phyloP scores from a whole-genome alignment of 2,329 filamentous ascomycete genomes.

The Fusarium succisae region DNA sequence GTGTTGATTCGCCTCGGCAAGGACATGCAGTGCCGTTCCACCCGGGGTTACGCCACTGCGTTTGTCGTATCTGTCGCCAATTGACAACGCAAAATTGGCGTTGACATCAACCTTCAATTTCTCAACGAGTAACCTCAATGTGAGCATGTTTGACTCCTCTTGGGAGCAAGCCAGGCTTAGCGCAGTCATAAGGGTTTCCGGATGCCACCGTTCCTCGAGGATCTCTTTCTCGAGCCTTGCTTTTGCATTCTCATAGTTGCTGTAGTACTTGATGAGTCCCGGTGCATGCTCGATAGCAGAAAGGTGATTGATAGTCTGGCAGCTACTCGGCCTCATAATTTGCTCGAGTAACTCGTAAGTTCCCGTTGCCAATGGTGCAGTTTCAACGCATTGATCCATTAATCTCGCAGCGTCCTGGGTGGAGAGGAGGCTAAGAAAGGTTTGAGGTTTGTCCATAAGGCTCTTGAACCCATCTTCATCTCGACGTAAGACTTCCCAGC shows the following conservation, averaged over 20 bases:
- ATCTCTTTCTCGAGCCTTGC: not conserved
- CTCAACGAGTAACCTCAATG: constrained; percentile 21
- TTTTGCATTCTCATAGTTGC: not conserved
- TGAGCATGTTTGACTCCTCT: constrained; percentile 17
- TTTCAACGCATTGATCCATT: not conserved
- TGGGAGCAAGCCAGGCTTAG: constrained; percentile 15
- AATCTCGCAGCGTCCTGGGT: constrained; percentile 2
- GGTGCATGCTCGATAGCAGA: not conserved
- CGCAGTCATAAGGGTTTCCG: not conserved
- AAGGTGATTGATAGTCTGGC: not conserved
- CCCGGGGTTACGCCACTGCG: not conserved
- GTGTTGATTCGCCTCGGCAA: constrained; percentile 21
- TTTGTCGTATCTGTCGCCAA: not conserved
- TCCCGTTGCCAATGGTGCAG: not conserved
- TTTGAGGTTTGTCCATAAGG: not conserved
- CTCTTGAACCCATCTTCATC: not conserved
- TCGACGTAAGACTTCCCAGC: not conserved
- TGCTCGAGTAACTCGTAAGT: not conserved
- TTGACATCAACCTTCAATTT: constrained; percentile 28
- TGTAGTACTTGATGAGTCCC: constrained; percentile 3
- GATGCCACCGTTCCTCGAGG: not conserved
- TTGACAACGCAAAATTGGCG: not conserved
- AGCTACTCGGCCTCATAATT: not conserved
- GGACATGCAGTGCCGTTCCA: constrained; percentile 27
- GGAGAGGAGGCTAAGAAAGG: not conserved